phyloP scores from a whole-genome alignment of 108 stramenopile genomes.

The Licmophora abbreviata region DNA sequence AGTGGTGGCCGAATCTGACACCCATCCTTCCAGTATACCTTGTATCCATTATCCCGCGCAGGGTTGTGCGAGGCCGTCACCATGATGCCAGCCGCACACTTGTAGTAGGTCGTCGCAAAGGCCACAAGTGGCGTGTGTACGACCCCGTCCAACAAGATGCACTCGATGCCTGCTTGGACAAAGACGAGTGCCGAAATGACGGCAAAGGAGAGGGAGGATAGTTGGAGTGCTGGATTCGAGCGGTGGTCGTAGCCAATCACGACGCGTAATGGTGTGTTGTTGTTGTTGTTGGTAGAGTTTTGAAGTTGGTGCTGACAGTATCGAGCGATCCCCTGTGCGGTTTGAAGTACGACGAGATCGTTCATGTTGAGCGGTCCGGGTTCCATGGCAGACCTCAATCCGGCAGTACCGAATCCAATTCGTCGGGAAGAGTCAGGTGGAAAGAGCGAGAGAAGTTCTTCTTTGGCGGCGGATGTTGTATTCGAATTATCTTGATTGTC shows the following conservation, averaged over 20 bases:
- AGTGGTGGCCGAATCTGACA: slow-evolving; percentile 93
- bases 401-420: slow-evolving; percentile 93
- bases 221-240: slow-evolving; percentile 25
- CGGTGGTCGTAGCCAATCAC: slow-evolving; percentile 96
- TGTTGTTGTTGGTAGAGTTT: slow-evolving; percentile 6
- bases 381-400: slow-evolving; percentile 84
- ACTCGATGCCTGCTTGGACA: slow-evolving; percentile 61
- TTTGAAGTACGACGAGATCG: slow-evolving; percentile 90
- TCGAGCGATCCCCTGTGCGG: slow-evolving; percentile 73
- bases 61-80: slow-evolving; percentile 99
- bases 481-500: slow-evolving; percentile 12
- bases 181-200: slow-evolving; percentile 81
- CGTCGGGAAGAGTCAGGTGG: slow-evolving; percentile 27
- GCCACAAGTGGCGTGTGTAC: slow-evolving; percentile 91
- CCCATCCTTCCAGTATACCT: slow-evolving; percentile 94
- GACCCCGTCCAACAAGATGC: slow-evolving; percentile 76
- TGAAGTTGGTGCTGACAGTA: slow-evolving; percentile 32
- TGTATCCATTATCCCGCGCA: slow-evolving; percentile 92
- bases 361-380: slow-evolving; percentile 90
- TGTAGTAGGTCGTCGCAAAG: slow-evolving; percentile 45
- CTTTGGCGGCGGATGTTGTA: no score
- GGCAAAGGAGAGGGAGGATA: slow-evolving; percentile 88
- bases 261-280: slow-evolving; percentile 18
- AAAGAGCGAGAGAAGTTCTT: slow-evolving; percentile 29
- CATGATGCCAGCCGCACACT: slow-evolving; percentile 90